phyloP scores from a whole-genome alignment of 2,329 filamentous ascomycete genomes.

The Metarhizium rileyi region DNA sequence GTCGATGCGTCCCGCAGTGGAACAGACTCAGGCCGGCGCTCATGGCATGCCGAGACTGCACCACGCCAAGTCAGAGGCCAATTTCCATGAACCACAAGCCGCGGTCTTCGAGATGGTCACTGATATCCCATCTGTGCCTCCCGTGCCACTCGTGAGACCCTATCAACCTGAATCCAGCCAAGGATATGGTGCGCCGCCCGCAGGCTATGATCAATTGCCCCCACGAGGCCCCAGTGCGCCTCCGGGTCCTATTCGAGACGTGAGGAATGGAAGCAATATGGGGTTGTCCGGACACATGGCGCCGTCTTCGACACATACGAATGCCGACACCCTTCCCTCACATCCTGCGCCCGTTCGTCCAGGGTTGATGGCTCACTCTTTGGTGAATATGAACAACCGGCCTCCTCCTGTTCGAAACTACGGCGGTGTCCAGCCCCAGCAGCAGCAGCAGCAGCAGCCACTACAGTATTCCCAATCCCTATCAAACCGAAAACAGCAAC shows the following conservation, averaged over 20 bases:
- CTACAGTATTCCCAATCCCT: conserved; percentile 16
- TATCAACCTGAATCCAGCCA: conserved; percentile 17
- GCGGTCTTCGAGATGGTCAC: conserved; percentile 67
- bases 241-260: conserved; percentile 12
- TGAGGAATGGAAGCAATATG: background rate
- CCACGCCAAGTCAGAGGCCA: conserved; percentile 57
- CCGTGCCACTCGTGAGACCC: conserved; percentile 26
- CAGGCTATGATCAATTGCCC: conserved; percentile 18
- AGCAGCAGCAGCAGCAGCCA: conserved; percentile 14
- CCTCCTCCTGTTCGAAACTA: conserved; percentile 52
- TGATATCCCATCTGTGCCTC: conserved; percentile 49
- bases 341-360: conserved; percentile 55
- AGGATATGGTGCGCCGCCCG: conserved; percentile 14
- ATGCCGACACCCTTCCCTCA: conserved; percentile 40
- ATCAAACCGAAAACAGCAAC: conserved; percentile 20
- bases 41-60: conserved; percentile 44
- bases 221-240: conserved; percentile 23
- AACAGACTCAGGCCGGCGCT: conserved; percentile 38
- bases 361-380: conserved; percentile 49
- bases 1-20: conserved; percentile 29
- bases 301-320: conserved; percentile 21
- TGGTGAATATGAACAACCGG: conserved; percentile 45
- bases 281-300: conserved; percentile 13
- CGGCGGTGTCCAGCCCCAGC: conserved; percentile 32
- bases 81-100: conserved; percentile 52